Base-by-base conservation (phyloP, 2,329 filamentous ascomycete species). In the Aureobasidium sp. region DNA sequence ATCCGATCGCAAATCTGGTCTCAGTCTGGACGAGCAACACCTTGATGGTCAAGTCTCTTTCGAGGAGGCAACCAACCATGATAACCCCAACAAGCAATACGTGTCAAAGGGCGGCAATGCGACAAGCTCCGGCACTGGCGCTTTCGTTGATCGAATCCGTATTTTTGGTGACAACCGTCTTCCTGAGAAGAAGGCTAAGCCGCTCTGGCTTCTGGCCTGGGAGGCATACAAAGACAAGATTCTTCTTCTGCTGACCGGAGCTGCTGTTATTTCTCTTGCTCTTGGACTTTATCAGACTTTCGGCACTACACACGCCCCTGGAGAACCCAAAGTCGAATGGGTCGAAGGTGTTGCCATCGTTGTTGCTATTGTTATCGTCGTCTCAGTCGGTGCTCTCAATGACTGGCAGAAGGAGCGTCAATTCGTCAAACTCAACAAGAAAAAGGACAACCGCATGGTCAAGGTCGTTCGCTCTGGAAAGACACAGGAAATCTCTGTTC, bases 141-240 rank as follows among this genome's bases (percentile, higher is more conserved):
- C 67, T 5, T 85, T 78, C 58, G 62, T 64, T 17, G 86, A 90
- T 61, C 81, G 87, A 19, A 85, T 79, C 62, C 80, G 84, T 30
- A 74, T 90, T 6, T 90, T 81, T 64, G 81, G 80, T 50, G 78
- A 81, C 57, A 90, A 90, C 64, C 74, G 80, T 38, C 71, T 90
- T 30, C 86, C 86, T 0, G 81, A 80, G 59, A 80, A 80, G 61
- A 86, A 85, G 62, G 74, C 82, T 21, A 89, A 88, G 65, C 83
- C 74, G 34, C 81, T 90, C 48, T 73, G 85, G 56, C 75, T 83
- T 62, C 70, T 90, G 37, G 85, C 88, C 57, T 90, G 86, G 86
- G 85, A 88, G 62, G 85, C 86, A 1, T 88, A 88, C 70, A 89
- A 90, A 64, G 86, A 90, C 68, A 90, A 90, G 62, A 81, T 90